Evolutionary conservation across 805 yeast species (phyloP).

Genomic region (Suhomyces pyralidae): DNA sequence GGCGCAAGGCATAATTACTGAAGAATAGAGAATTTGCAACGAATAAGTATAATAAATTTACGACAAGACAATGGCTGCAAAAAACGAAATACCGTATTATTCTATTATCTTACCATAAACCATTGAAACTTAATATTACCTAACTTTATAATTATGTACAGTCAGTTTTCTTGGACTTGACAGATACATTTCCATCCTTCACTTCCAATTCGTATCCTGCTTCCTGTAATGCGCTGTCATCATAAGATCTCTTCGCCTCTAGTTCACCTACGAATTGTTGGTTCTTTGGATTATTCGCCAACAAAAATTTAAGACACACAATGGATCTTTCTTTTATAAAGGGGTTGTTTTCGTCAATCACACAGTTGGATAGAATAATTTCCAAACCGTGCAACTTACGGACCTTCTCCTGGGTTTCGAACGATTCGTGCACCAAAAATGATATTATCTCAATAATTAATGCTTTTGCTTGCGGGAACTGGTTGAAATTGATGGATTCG

Average conservation of each 20-base stretch:
- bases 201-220: constrained; percentile 79
- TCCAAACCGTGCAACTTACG: constrained; percentile 68
- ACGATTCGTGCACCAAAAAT: constrained; percentile 49
- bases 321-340: constrained; percentile 82
- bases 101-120: no score
- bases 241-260: constrained; percentile 69
- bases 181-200: constrained; percentile 62
- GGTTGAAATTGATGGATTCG: constrained; percentile 17
- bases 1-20: no score
- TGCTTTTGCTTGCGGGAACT: constrained; percentile 59
- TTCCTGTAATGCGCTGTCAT: constrained; percentile 52
- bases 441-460: constrained; percentile 66
- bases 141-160: no score
- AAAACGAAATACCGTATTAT: no score
- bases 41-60: no score
- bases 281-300: constrained; percentile 63
- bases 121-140: no score
- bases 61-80: no score
- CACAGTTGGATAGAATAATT: constrained; percentile 72
- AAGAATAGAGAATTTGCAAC: no score
- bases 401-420: constrained; percentile 61
- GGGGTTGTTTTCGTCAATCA: constrained; percentile 86
- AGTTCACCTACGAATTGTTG: constrained; percentile 72
- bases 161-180: constrained; percentile 36
- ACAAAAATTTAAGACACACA: constrained; percentile 66